Percentiles rank a stretch among this genome's conserved stretches.
These are phyloP conservation scores for Coemansia sp. DNA, from an alignment of 192 early-diverging fungal genomes.

Conservation along the genomic window DNA sequence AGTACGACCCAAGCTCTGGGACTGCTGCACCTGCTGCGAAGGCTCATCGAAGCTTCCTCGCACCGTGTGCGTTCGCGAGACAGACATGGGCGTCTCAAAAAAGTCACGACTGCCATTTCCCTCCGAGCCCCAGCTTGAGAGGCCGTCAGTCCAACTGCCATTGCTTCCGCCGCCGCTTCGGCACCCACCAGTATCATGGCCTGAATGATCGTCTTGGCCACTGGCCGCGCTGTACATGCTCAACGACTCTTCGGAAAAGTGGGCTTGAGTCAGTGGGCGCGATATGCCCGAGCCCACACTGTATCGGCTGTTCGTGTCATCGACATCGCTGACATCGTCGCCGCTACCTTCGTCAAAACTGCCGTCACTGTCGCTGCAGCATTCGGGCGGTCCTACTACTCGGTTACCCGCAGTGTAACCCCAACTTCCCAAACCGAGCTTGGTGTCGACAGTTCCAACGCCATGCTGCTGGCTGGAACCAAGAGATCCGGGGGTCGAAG, in stretches of 20 bases:
- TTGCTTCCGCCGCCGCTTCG: background rate
- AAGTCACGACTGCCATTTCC: slow-evolving; percentile 4
- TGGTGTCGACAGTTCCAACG: background rate
- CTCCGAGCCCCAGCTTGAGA: slow-evolving; percentile 1
- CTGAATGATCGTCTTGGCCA: slow-evolving; percentile 13
- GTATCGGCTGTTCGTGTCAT: background rate
- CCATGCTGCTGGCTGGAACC: slow-evolving; percentile 13
- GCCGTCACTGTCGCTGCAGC: background rate
- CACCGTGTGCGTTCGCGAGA: background rate
- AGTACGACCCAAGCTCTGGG: background rate
- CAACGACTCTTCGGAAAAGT: slow-evolving; percentile 27
- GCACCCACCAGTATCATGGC: slow-evolving; percentile 3
- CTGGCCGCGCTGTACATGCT: slow-evolving; percentile 36
- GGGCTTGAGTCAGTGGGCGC: slow-evolving; percentile 25
- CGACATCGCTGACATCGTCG: background rate
- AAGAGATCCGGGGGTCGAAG: slow-evolving; percentile 49
- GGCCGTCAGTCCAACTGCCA: slow-evolving; percentile 15
- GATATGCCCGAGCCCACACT: slow-evolving; percentile 20
- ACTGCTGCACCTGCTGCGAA: background rate
- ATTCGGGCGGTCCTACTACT: background rate
- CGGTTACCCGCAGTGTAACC: background rate
- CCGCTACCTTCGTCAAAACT: background rate
- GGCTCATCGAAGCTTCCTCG: slow-evolving; percentile 4
- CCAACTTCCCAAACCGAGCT: background rate
- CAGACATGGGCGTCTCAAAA: slow-evolving; percentile 8